Evolutionary conservation across 1,139 yeast species (phyloP).

Genomic region (Geotrichum bryndzae): DNA sequence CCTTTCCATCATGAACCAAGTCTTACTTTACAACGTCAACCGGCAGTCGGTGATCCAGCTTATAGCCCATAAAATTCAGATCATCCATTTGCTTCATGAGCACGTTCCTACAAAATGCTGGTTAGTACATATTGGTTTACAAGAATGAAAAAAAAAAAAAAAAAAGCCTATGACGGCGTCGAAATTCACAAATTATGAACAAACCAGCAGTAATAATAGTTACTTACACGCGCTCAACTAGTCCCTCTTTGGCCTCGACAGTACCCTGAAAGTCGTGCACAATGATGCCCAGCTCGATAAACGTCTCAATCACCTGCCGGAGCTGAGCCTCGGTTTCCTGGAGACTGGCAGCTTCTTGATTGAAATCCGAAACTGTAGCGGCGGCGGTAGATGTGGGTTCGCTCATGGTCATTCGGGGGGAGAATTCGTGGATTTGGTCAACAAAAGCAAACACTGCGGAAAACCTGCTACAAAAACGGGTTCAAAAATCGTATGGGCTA

Average conservation of each 20-base stretch:
- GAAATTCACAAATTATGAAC: neutral
- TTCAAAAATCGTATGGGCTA: neutral
- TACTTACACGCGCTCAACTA: slow-evolving; percentile 35
- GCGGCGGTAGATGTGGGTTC: slow-evolving; percentile 3
- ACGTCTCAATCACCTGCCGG: slow-evolving; percentile 69
- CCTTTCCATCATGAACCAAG: neutral
- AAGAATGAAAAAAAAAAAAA: neutral
- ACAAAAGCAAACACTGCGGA: too few relatives aligned
- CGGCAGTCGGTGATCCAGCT: slow-evolving; percentile 52
- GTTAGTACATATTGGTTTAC: neutral
- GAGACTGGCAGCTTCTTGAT: neutral
- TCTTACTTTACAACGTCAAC: slow-evolving; percentile 61
- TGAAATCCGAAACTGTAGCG: neutral
- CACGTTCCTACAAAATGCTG: neutral
- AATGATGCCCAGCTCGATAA: slow-evolving; percentile 81
- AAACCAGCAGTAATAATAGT: neutral
- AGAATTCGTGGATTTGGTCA: neutral
- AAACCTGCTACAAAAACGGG: too few relatives aligned
- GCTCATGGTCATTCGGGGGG: slow-evolving; percentile 8
- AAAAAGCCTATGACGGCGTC: too few relatives aligned
- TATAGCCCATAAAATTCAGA: slow-evolving; percentile 15
- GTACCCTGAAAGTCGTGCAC: slow-evolving; percentile 94
- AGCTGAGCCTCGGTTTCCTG: slow-evolving; percentile 51
- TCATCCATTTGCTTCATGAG: slow-evolving; percentile 13
- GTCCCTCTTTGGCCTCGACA: slow-evolving; percentile 52